Evolutionary conservation across 1,284 basidiomycete genomes (phyloP), one percentile per base, ranked within the genome.

Genomic region (Stygiomarasmius scandens): DNA sequence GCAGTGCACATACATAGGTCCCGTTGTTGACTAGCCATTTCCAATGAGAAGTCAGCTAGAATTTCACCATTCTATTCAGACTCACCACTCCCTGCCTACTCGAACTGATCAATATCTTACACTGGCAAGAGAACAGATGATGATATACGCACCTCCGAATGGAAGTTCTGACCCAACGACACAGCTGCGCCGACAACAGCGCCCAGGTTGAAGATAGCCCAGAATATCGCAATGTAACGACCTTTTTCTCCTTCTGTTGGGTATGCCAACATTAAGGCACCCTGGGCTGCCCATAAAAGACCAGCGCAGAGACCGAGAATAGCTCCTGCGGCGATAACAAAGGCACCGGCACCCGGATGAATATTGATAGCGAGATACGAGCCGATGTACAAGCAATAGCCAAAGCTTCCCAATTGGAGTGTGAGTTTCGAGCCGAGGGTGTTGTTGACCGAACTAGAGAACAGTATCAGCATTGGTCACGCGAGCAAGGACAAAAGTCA

Each of bases 271-370:
- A 94, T 94, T 60, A 94, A 75, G 4, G 85, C 86, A 19, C 92
- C 92, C 67, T 95, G 93, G 1, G 90, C 89, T 0, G 90, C 87
- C 92, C 92, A 93, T n/a, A 95, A 77, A 24, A 95, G 69, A 48
- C 89, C 90, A 12, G 94, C 93, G 66, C 90, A 93, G 52, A 93
- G 66, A 47, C 93, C 93, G 16, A 95, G 86, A 58, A 95, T 75
- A 25, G 90, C 90, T 29, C 93, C 93, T 0, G 91, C 81, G 20
- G 80, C 83, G 62, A 95, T 86, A 54, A 90, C 87, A 64, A 92
- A 93, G 25, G 75, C 75, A 47, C 79, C 78, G 6, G 83, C 81
- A 47, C 76, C 67, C 6, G 79, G 73, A 63, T 90, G 87, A 51
- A 90, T 87, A 64, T 90, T 90, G 63, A 86, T 73, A 14, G 79